A percentile compares a stretch with the other conserved stretches of the same genome.
phyloP scores from a whole-genome alignment of 345 rosid genomes.

The Punica granatum region DNA sequence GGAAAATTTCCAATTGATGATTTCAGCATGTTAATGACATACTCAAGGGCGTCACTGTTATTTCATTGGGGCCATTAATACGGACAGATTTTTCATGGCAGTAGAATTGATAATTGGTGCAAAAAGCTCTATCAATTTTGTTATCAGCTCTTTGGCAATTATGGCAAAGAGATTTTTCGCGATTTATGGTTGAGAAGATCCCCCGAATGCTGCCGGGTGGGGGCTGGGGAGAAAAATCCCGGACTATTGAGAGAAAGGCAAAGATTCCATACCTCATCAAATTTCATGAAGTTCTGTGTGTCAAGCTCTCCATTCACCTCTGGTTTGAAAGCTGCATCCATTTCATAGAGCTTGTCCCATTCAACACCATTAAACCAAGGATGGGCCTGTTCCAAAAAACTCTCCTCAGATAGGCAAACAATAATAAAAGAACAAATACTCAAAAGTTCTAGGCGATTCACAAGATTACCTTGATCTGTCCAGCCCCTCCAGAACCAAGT shows the following conservation, averaged over 20 bases:
- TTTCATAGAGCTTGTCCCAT: conserved; percentile 90
- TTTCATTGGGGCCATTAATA: no score
- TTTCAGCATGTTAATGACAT: neutral
- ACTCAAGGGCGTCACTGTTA: neutral
- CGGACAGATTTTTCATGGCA: neutral
- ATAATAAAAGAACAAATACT: conserved; percentile 10
- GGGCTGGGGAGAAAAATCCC: neutral
- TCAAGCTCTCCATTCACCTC: conserved; percentile 91
- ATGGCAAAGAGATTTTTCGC: no score
- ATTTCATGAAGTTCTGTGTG: conserved; percentile 94
- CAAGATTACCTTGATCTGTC: conserved; percentile 72
- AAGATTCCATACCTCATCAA: conserved; percentile 65
- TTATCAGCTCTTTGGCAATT: no score
- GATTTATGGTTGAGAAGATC: no score
- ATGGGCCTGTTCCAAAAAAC: conserved; percentile 55
- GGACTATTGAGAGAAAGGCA: conserved; percentile 6
- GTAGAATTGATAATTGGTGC: no score
- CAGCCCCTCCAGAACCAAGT: conserved; percentile 77
- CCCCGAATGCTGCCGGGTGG: no score
- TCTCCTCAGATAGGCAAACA: conserved; percentile 9
- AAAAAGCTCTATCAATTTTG: no score
- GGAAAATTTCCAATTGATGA: neutral
- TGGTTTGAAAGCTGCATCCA: conserved; percentile 93
- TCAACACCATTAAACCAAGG: conserved; percentile 74
- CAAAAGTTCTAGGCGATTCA: conserved; percentile 11